Percentiles rank a stretch among this genome's conserved stretches.
Evolutionary conservation across 164 flowering plant genomes (phyloP).

Genomic region (Annona squamosa): DNA sequence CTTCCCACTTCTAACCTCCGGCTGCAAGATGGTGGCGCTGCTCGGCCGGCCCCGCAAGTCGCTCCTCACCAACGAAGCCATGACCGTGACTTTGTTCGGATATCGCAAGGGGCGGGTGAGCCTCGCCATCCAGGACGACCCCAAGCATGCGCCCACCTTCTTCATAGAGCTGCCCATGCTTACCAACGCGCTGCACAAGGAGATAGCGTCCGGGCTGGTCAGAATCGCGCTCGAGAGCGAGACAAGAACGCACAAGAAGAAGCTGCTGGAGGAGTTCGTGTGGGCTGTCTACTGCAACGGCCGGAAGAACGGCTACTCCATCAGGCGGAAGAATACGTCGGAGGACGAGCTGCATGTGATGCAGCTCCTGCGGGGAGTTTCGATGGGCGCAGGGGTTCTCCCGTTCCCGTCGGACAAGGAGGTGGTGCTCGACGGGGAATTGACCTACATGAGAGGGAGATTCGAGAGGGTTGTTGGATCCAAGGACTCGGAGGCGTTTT

Average conservation of each 20-base stretch:
- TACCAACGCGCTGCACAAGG: slow-evolving; percentile 49
- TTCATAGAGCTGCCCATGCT: slow-evolving; percentile 68
- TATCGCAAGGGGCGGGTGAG: slow-evolving; percentile 55
- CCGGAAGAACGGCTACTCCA: slow-evolving; percentile 59
- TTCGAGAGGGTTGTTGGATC: slow-evolving; percentile 81
- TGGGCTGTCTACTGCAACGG: slow-evolving; percentile 90
- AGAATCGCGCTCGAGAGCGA: slow-evolving; percentile 77
- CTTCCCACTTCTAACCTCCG: slow-evolving; percentile 64
- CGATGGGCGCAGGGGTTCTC: slow-evolving; percentile 91
- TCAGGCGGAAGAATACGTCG: slow-evolving; percentile 52
- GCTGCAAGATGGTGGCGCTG: slow-evolving; percentile 79
- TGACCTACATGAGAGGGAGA: slow-evolving; percentile 70
- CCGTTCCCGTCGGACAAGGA: slow-evolving; percentile 40
- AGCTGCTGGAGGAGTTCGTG: slow-evolving; percentile 66
- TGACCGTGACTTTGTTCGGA: slow-evolving; percentile 67
- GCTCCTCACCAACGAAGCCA: slow-evolving; percentile 37
- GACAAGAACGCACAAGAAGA: slow-evolving; percentile 51
- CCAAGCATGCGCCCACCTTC: slow-evolving; percentile 52
- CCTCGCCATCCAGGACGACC: slow-evolving; percentile 71
- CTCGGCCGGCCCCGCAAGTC: slow-evolving; percentile 53
- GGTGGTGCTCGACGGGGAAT: slow-evolving; percentile 44
- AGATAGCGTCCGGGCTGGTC: slow-evolving; percentile 60
- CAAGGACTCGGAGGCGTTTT: slow-evolving; percentile 68
- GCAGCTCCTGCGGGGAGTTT: slow-evolving; percentile 64
- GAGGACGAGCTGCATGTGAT: slow-evolving; percentile 71